These are phyloP conservation scores for Colletotrichum eleusines DNA, from an alignment of 2,329 filamentous ascomycete species.

Conservation along the genomic window DNA sequence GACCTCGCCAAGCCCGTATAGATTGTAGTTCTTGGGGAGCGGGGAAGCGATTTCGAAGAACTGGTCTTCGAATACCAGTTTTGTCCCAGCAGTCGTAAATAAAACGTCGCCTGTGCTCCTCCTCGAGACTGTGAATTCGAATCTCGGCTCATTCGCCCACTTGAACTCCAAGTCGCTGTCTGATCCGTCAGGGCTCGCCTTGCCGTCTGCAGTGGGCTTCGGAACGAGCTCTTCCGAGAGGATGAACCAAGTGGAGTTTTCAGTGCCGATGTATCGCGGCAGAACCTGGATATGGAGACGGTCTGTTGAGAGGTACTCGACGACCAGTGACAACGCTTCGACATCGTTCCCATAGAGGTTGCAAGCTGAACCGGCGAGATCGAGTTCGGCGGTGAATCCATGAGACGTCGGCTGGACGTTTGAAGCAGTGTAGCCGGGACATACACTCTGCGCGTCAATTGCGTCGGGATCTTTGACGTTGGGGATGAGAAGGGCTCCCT, in stretches of 20 bases:
- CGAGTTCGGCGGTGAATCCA: slow-evolving; percentile 77
- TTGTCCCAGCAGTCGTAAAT: slow-evolving; percentile 73
- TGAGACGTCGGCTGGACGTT: slow-evolving; percentile 65
- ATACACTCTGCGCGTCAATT: slow-evolving; percentile 54
- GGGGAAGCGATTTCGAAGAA: slow-evolving; percentile 79
- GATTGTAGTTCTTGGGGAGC: slow-evolving; percentile 78
- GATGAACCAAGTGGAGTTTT: slow-evolving; percentile 75
- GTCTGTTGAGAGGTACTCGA: slow-evolving; percentile 75
- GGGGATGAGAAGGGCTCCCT: slow-evolving; percentile 33
- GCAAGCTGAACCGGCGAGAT: slow-evolving; percentile 77
- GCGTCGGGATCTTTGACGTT: slow-evolving; percentile 35
- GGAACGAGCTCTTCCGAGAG: slow-evolving; percentile 73
- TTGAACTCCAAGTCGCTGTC: slow-evolving; percentile 66
- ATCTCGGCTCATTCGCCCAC: slow-evolving; percentile 67
- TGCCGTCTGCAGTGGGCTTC: slow-evolving; percentile 55
- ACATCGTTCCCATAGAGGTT: slow-evolving; percentile 85
- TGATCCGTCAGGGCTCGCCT: slow-evolving; percentile 48
- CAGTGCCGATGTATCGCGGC: slow-evolving; percentile 70
- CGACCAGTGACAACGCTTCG: slow-evolving; percentile 72
- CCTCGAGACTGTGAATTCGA: slow-evolving; percentile 74
- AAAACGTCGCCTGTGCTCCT: slow-evolving; percentile 72
- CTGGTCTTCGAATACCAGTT: slow-evolving; percentile 80
- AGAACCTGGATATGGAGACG: slow-evolving; percentile 78
- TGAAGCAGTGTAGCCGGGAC: slow-evolving; percentile 76
- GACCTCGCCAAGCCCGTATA: slow-evolving; percentile 80